Evolutionary conservation across 176 grass and related monocot genomes (phyloP).

Genomic region (Carex scoparia): DNA sequence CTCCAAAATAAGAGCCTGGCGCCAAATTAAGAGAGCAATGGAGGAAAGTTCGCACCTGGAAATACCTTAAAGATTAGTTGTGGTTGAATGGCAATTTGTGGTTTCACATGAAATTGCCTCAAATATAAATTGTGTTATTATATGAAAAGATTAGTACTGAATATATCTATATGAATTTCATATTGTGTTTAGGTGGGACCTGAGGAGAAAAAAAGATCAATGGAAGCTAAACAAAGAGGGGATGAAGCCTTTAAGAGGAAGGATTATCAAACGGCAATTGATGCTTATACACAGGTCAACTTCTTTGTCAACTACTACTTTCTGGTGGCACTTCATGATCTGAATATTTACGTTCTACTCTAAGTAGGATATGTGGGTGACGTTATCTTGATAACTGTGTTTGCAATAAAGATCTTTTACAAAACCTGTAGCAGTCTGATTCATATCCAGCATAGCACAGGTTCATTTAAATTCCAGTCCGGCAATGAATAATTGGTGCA

Average conservation of each 20-base stretch:
- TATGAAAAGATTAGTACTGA: background rate
- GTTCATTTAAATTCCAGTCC: background rate
- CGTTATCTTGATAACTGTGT: background rate
- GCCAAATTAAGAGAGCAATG: no score
- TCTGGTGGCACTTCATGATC: background rate
- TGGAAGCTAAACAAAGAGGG: slow-evolving; percentile 86
- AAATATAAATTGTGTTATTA: background rate
- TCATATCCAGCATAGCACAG: background rate
- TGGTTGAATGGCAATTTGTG: background rate
- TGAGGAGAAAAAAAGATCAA: slow-evolving; percentile 58
- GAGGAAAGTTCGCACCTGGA: no score
- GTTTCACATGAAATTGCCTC: background rate
- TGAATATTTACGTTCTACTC: background rate
- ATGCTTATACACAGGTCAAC: slow-evolving; percentile 81
- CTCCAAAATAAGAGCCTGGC: no score
- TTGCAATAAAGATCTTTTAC: background rate
- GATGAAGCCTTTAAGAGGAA: slow-evolving; percentile 81
- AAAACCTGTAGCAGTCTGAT: background rate
- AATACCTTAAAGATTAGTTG: no score
- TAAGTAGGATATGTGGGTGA: background rate
- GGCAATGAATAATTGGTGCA: background rate
- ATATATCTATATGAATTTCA: background rate
- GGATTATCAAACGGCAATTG: slow-evolving; percentile 67
- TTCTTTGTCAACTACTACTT: background rate
- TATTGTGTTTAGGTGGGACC: slow-evolving; percentile 48